Evolutionary conservation across 108 stramenopile genomes (phyloP), one percentile per base, ranked within the genome.

Genomic region (Chaetoceros tenuissimus): DNA sequence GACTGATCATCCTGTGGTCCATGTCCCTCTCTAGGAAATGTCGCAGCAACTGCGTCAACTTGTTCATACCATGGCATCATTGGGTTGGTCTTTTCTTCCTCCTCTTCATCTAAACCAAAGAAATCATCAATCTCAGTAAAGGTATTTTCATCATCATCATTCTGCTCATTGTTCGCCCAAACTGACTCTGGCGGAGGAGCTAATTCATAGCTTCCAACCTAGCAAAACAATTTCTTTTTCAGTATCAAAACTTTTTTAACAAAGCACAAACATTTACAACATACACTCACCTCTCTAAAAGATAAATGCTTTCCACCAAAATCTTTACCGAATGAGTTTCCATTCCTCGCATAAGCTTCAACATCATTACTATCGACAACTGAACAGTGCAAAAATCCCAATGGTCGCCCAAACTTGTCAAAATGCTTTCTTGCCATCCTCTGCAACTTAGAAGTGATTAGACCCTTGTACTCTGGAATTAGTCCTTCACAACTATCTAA

Each of bases 41-140:
- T 85, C 7, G 74, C 83, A 46, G 82, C 74, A 19, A 82, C 80
- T 17, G 89, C 89, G 60, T 90, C 89, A 19, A 80, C 81, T 53
- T 90, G 85, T 47, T 86, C 82, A 66, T 90, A 90, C 68, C 84
- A 85, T 18, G 84, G 84, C 85, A 87, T 90, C 79, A 87, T 87
- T 17, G 85, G 83, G 53, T 67, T 80, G 23, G 43, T 40, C 25
- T 77, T 73, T 51, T 83, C 73, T 20, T 44, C 20, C 23, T 77
- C 69, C 54, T 79, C 81, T 23, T 77, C 78, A 55, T 82, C 81
- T 61, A 82, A 82, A 21, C 80, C 77, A 59, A 80, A 68, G 48
- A 66, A 60, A 29, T 80, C 74, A 44, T 77, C 77, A 16, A 55
- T 21, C 16, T 69, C 53, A 24, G 60, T 60, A 2, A 43, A 51